Conservation (phyloP, 768 basidiomycete species). For the Mycena vitilis region DNA sequence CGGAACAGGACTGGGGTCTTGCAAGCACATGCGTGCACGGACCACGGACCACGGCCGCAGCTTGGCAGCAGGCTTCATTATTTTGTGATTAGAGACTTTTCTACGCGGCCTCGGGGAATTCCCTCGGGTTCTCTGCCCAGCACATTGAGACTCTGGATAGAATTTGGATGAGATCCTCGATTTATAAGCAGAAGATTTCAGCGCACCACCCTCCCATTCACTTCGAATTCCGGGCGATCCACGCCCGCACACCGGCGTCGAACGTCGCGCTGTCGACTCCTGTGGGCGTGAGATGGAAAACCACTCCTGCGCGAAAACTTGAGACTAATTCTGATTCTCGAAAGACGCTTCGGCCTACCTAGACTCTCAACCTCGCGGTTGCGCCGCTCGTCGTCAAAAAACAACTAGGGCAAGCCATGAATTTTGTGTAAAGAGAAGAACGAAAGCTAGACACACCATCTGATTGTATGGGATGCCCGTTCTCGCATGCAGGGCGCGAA, state of each 20-base stretch:
- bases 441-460: constrained; percentile 65
- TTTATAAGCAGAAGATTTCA: not conserved
- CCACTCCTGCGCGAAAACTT: constrained; percentile 67
- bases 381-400: constrained; percentile 79
- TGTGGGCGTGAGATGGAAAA: constrained; percentile 76
- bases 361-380: constrained; percentile 73
- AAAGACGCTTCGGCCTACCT: constrained; percentile 47
- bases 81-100: too few species aligned
- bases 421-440: not conserved
- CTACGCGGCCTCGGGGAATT: too few species aligned
- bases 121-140: too few species aligned
- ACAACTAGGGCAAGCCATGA: constrained; percentile 53
- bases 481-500: constrained; percentile 75
- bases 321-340: not conserved
- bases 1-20: too few species aligned
- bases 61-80: too few species aligned
- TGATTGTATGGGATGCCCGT: constrained; percentile 84
- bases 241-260: constrained; percentile 76
- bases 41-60: too few species aligned
- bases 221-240: constrained; percentile 51
- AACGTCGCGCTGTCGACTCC: constrained; percentile 74
- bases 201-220: not conserved
- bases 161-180: not conserved
- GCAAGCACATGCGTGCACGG: too few species aligned
- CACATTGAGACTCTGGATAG: too few species aligned